Percentiles rank a stretch among this genome's conserved stretches.
Evolutionary conservation across 306 rosid genomes (phyloP).

Genomic region (Glycine soja): DNA sequence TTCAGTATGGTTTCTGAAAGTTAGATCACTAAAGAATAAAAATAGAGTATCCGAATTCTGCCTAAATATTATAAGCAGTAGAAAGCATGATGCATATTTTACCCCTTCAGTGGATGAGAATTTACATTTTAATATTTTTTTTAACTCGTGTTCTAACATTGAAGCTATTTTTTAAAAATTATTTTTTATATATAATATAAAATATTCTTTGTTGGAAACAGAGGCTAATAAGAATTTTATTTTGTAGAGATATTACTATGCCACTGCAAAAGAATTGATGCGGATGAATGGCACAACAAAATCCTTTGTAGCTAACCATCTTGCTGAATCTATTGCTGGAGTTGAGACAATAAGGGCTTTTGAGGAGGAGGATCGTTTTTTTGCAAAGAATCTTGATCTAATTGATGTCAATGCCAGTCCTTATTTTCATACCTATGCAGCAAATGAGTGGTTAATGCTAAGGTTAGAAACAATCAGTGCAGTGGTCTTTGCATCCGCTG

Average conservation of each 20-base stretch:
- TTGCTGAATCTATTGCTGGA: conserved; percentile 80
- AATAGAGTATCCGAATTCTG: neutral
- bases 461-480: conserved; percentile 67
- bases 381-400: conserved; percentile 63
- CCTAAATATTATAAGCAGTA: neutral
- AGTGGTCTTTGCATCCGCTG: conserved; percentile 60
- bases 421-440: conserved; percentile 64
- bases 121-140: too few species aligned
- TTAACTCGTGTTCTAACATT: too few species aligned
- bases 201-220: neutral
- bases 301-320: conserved; percentile 67
- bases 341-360: conserved; percentile 79
- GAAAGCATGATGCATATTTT: too few species aligned
- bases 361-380: conserved; percentile 64
- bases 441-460: conserved; percentile 75
- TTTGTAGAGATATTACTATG: conserved; percentile 62
- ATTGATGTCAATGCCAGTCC: conserved; percentile 75
- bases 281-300: conserved; percentile 74
- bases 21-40: neutral
- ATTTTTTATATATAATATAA: neutral
- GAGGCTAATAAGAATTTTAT: neutral
- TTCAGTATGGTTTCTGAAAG: neutral
- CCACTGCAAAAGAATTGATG: conserved; percentile 76
- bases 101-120: too few species aligned
- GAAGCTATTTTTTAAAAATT: too few species aligned